Conservation (phyloP, 208 protist genomes). For the Trypanosoma congolense region DNA sequence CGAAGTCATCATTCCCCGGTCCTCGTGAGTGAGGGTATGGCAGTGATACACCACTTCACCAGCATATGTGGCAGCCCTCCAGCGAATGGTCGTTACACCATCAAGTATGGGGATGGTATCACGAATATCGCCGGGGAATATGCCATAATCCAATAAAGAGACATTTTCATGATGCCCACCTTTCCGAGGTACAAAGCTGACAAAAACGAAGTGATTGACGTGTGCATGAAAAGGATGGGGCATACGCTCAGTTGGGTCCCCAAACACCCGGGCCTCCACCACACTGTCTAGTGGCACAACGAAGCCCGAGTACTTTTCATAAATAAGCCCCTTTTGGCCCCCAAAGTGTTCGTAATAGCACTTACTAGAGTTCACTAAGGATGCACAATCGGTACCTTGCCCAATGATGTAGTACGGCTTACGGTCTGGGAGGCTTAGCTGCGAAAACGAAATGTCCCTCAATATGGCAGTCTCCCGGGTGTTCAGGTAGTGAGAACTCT, state of each 20-base stretch:
- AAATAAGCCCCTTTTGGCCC: conserved; percentile 27
- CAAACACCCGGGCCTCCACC: conserved; percentile 61
- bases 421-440: conserved; percentile 28
- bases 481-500: conserved; percentile 43
- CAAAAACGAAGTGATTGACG: conserved; percentile 82
- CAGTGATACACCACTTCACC: conserved; percentile 87
- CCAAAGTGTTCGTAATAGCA: conserved; percentile 70
- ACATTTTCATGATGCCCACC: conserved; percentile 70
- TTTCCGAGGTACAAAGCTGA: conserved; percentile 61
- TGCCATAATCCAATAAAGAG: conserved; percentile 60
- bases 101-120: conserved; percentile 88
- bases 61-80: conserved; percentile 66
- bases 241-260: conserved; percentile 55
- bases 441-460: conserved; percentile 72
- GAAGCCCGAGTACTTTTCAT: conserved; percentile 55
- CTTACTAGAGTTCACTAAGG: conserved; percentile 45
- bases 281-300: conserved; percentile 53
- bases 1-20: conserved; percentile 82
- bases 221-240: conserved; percentile 85
- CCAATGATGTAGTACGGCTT: conserved; percentile 68
- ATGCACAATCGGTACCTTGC: conserved; percentile 59
- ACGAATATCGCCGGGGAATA: conserved; percentile 53
- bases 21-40: conserved; percentile 74
- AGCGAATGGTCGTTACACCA: conserved; percentile 74
- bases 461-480: conserved; percentile 16